A percentile compares a stretch with the other conserved stretches of the same genome.
These are phyloP conservation scores for Eucalyptus pumila DNA, from an alignment of 345 rosid genomes.

Conservation along the genomic window DNA sequence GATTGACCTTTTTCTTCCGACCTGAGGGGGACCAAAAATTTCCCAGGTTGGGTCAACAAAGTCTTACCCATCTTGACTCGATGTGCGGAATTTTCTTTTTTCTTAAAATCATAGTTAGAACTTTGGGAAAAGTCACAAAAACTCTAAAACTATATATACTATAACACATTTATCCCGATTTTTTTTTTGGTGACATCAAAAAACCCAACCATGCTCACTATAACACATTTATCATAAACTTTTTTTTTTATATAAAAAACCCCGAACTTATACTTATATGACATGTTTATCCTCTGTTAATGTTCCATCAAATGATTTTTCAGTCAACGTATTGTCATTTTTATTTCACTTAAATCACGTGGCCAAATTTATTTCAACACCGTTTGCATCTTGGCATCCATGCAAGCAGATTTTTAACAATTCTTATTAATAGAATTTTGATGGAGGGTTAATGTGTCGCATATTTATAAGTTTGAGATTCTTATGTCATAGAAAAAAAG, in stretches of 20 bases:
- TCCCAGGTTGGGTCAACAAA: not conserved
- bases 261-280: not conserved
- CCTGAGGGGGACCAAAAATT: not conserved
- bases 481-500: not conserved
- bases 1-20: not conserved
- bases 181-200: not conserved
- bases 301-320: too few relatives aligned
- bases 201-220: not conserved
- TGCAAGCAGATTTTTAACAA: not conserved
- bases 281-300: not conserved
- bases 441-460: not conserved
- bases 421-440: too few relatives aligned
- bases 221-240: too few relatives aligned
- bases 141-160: not conserved
- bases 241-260: too few relatives aligned
- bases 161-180: not conserved
- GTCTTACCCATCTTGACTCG: not conserved
- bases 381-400: not conserved
- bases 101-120: not conserved
- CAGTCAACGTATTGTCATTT: not conserved
- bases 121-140: not conserved
- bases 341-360: too few relatives aligned
- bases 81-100: not conserved
- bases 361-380: not conserved
- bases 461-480: too few relatives aligned